Evolutionary conservation across 768 basidiomycete species (phyloP).

Genomic region (Pleurotus tuoliensis): DNA sequence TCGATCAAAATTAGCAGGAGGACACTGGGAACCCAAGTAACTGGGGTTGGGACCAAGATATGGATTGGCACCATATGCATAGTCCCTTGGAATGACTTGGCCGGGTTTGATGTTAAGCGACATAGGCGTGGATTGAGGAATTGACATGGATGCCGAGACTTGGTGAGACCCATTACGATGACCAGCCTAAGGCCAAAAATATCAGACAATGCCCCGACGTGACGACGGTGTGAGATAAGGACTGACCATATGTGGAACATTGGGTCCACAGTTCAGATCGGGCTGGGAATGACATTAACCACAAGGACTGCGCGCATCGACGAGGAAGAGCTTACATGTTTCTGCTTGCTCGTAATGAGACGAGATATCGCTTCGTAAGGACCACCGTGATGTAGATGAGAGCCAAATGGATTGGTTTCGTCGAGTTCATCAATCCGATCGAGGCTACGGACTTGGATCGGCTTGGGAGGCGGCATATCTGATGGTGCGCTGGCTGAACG

Average conservation of each 20-base stretch:
- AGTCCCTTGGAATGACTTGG: constrained; percentile 44
- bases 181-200: background rate
- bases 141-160: background rate
- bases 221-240: background rate
- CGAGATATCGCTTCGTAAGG: constrained; percentile 63
- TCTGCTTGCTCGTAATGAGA: constrained; percentile 15
- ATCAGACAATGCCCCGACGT: background rate
- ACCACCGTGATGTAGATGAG: constrained; percentile 61
- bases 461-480: background rate
- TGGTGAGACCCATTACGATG: background rate
- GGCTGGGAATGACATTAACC: background rate
- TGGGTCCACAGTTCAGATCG: background rate
- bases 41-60: background rate
- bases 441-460: constrained; percentile 29
- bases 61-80: background rate
- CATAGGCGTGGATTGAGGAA: constrained; percentile 15
- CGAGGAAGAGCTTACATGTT: background rate
- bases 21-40: background rate
- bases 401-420: constrained; percentile 67
- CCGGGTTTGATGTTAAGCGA: constrained; percentile 52
- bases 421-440: constrained; percentile 79
- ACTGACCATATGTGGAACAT: background rate
- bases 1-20: background rate
- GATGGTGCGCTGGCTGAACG: constrained; percentile 20
- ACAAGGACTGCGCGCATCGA: background rate